Percentiles rank a stretch among this genome's conserved stretches.
Conservation (phyloP, 2,329 filamentous ascomycete genomes). For the Fusarium camptoceras region DNA sequence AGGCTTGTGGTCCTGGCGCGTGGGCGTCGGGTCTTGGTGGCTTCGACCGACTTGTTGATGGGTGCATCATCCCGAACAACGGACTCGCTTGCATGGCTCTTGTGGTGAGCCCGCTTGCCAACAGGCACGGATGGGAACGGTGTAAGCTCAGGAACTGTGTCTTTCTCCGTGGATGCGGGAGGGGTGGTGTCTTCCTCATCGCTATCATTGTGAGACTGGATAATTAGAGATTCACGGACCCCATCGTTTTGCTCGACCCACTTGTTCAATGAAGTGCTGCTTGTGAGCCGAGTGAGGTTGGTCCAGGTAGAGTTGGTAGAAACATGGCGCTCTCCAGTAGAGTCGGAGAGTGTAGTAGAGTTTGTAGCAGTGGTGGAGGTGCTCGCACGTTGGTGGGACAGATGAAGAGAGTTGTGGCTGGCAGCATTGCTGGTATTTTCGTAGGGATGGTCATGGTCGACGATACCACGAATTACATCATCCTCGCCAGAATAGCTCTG, state of each 20-base stretch:
- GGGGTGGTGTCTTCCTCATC: constrained; percentile 44
- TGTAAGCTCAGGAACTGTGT: constrained; percentile 53
- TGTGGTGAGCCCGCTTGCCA: constrained; percentile 48
- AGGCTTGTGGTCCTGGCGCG: constrained; percentile 62
- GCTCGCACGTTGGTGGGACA: constrained; percentile 61
- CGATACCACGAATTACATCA: constrained; percentile 41
- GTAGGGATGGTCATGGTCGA: constrained; percentile 30
- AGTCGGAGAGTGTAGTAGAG: constrained; percentile 60
- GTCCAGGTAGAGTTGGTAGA: constrained; percentile 67
- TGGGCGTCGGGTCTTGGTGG: constrained; percentile 50
- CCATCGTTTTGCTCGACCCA: constrained; percentile 51
- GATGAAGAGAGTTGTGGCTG: constrained; percentile 31
- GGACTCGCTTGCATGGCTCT: constrained; percentile 55
- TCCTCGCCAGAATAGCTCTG: constrained; percentile 51
- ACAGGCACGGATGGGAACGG: constrained; percentile 43
- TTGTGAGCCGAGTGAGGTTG: constrained; percentile 66
- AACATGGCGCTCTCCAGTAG: constrained; percentile 63
- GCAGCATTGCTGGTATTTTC: constrained; percentile 37
- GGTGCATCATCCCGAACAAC: constrained; percentile 48
- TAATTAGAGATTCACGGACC: constrained; percentile 44
- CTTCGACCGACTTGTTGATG: constrained; percentile 49
- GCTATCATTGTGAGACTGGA: constrained; percentile 40
- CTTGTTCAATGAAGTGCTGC: constrained; percentile 60
- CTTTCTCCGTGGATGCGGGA: constrained; percentile 47
- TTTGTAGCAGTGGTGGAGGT: constrained; percentile 66